Conservation (phyloP, 2,329 filamentous ascomycete genomes). For the Xylaria arbuscula region DNA sequence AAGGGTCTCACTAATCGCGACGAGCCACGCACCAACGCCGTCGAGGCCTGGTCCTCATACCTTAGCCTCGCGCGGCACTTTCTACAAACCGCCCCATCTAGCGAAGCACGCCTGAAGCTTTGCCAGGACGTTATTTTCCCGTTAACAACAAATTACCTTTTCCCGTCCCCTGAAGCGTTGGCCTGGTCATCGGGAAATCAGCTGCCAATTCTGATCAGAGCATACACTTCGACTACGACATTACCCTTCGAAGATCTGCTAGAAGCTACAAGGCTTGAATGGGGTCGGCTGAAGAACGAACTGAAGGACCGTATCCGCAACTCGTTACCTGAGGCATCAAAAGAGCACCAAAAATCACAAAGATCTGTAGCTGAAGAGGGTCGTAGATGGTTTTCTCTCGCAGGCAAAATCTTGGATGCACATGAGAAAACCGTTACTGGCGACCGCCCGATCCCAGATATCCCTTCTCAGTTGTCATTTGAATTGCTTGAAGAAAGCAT, state of each 20-base stretch:
- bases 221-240: conserved; percentile 58
- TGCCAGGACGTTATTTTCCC: conserved; percentile 64
- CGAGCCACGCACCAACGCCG: conserved; percentile 75
- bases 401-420: conserved; percentile 57
- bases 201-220: conserved; percentile 57
- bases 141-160: conserved; percentile 66
- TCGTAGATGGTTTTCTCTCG: conserved; percentile 73
- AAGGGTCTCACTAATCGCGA: conserved; percentile 78
- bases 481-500: conserved; percentile 53
- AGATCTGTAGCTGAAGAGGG: conserved; percentile 73
- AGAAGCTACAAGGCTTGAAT: conserved; percentile 65
- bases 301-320: conserved; percentile 76
- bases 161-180: conserved; percentile 56
- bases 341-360: conserved; percentile 79
- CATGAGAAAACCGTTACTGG: conserved; percentile 45
- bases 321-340: conserved; percentile 84
- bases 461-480: conserved; percentile 48
- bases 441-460: conserved; percentile 47
- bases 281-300: conserved; percentile 69
- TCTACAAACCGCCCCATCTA: conserved; percentile 57
- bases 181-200: conserved; percentile 52
- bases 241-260: conserved; percentile 57
- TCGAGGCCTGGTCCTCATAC: conserved; percentile 80
- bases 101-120: conserved; percentile 59
- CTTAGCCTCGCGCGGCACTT: conserved; percentile 71